Base-by-base conservation (phyloP, 2,329 filamentous ascomycete species). In the Colletotrichum kahawae region DNA sequence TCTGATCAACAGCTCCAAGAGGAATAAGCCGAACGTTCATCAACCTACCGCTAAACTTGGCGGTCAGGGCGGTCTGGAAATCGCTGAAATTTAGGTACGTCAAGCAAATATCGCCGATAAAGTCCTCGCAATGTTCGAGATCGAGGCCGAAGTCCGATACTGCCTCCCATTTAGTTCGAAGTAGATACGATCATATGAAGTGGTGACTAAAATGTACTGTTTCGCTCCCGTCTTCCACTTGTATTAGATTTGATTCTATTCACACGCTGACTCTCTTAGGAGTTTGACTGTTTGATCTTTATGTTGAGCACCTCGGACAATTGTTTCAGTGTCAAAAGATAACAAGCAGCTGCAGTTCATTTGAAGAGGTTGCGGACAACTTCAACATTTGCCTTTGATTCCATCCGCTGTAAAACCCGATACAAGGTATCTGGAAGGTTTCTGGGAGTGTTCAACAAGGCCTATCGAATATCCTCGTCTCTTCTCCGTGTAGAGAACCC, bases 11-110 rank as follows among this genome's bases (percentile, higher is more conserved):
- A 12, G 36, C 9, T 21, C 5, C 7, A 5, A n/a, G 8, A 60
- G 57, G 57, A 33, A 60, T 4, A 18, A 10, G 16, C 16, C 33
- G 18, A 1, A 2, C 0, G 3, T 31, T 2, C 14, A 34, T 8
- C n/a, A 2, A 9, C 16, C 3, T 24, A 1, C 14, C n/a, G 7
- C 2, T 7, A 31, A 1, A 12, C 21, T 13, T 31, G 2, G 0
- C 8, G 57, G 27, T 21, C 4, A 60, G 8, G 10, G 57, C 57
- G 4, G 29, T 62, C 29, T 62, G 18, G 2, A 62, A 62, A 9
- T 62, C 57, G 31, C 29, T 24, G 10, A 62, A 62, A 62, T 62
- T 3, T 0, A 62, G 57, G 3, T 62, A 62, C 0, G 57, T 62
- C 31, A 62, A 16, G 57, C 57, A 62, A 1, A 62, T 62, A 2